Evolutionary conservation across 1,284 basidiomycete species (phyloP).

Genomic region (Ganoderma lingzhi): DNA sequence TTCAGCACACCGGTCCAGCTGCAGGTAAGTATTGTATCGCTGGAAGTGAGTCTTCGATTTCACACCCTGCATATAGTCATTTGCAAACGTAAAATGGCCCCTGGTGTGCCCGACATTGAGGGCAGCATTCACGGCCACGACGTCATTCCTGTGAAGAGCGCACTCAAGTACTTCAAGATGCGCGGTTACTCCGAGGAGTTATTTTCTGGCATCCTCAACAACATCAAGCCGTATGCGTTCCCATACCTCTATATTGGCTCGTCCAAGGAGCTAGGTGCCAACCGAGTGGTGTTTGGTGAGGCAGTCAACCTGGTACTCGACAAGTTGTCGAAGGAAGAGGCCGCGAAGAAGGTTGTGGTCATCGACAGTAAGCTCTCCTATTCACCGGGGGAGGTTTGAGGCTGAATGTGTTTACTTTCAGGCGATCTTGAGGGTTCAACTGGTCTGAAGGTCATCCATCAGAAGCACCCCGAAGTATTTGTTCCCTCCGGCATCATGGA

Average conservation of each 20-base stretch:
- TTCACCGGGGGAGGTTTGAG: not conserved
- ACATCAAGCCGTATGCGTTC: conserved; percentile 66
- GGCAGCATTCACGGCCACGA: conserved; percentile 84
- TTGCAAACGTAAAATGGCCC: conserved; percentile 81
- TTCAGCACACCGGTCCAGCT: conserved; percentile 75
- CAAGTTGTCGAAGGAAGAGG: conserved; percentile 76
- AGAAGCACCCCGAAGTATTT: conserved; percentile 89
- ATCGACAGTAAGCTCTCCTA: conserved; percentile 73
- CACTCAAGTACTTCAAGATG: conserved; percentile 73
- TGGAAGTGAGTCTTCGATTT: conserved; percentile 7
- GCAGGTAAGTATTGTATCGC: conserved; percentile 56
- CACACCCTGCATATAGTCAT: conserved; percentile 55
- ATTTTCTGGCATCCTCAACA: conserved; percentile 62
- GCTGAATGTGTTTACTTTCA: not conserved
- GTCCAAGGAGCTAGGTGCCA: conserved; percentile 78
- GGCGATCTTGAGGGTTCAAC: conserved; percentile 88
- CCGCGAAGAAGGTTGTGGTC: conserved; percentile 82
- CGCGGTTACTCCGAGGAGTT: conserved; percentile 68
- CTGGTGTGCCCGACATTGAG: conserved; percentile 80
- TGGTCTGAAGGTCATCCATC: conserved; percentile 84
- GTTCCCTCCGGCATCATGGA: conserved; percentile 72
- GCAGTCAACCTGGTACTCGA: conserved; percentile 83
- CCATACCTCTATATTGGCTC: conserved; percentile 74
- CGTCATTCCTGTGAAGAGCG: conserved; percentile 81
- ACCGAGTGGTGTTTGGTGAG: conserved; percentile 84